phyloP scores from a whole-genome alignment of 148 eudicot genomes.

The Spergularia bocconei region DNA sequence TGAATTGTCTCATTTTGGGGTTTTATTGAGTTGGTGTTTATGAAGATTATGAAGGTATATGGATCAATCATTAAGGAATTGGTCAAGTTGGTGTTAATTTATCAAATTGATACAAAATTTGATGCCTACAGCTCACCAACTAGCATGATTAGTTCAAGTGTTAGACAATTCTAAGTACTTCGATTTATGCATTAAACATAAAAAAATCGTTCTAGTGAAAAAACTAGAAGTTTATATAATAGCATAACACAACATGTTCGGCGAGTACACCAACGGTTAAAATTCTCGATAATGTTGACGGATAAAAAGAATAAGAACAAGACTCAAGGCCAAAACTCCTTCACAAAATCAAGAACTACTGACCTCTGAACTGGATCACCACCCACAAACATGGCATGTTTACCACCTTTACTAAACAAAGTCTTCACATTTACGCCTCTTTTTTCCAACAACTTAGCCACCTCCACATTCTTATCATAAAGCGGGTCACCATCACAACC shows the following conservation, averaged over 20 bases:
- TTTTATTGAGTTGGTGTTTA: neutral
- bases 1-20: conserved; percentile 8
- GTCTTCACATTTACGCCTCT: conserved; percentile 23
- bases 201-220: no score
- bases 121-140: no score
- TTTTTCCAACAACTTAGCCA: conserved; percentile 23
- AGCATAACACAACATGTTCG: no score
- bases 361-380: neutral
- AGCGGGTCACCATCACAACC: conserved; percentile 39
- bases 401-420: conserved; percentile 16
- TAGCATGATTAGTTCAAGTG: no score
- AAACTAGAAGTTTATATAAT: no score
- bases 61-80: neutral
- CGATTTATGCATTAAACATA: no score
- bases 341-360: conserved; percentile 5
- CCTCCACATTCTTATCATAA: conserved; percentile 26
- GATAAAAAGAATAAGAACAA: no score
- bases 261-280: no score
- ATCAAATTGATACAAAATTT: no score
- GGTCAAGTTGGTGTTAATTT: neutral
- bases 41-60: neutral
- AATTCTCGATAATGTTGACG: no score
- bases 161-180: no score
- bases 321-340: neutral
- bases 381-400: conserved; percentile 24